A percentile compares a stretch with the other conserved stretches of the same genome.
Conservation (phyloP, 108 stramenopile species). For the Mayamaea pseudoterrestris region DNA sequence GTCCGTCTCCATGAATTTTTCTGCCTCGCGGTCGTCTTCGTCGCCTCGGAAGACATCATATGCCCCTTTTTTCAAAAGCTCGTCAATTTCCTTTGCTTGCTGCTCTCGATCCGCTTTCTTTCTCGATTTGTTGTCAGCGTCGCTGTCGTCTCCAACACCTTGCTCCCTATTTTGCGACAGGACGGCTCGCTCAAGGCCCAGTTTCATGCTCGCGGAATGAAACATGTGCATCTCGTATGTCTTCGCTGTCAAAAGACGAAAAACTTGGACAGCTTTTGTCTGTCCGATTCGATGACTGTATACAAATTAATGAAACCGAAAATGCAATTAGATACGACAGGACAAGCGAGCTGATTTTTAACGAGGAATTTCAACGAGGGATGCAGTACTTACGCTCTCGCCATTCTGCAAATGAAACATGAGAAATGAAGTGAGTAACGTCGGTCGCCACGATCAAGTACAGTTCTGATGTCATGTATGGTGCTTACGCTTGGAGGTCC, state of each 20-base stretch:
- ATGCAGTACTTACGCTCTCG: no score
- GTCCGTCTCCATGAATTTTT: constrained; percentile 81
- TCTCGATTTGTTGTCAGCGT: constrained; percentile 34
- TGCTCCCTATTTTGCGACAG: constrained; percentile 77
- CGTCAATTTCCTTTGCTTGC: constrained; percentile 75
- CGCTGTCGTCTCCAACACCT: constrained; percentile 24
- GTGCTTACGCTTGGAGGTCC: no score
- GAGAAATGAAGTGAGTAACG: no score
- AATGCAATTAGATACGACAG: no score
- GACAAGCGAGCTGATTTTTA: no score
- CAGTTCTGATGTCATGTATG: no score
- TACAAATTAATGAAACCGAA: no score
- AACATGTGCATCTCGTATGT: constrained; percentile 99
- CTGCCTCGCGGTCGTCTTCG: constrained; percentile 74
- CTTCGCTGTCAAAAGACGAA: constrained; percentile 82
- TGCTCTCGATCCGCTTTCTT: constrained; percentile 47
- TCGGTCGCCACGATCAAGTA: no score
- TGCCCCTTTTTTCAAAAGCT: constrained; percentile 71
- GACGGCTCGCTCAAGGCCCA: constrained; percentile 93
- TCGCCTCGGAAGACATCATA: constrained; percentile 76
- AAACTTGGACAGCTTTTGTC: constrained; percentile 67
- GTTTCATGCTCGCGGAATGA: constrained; percentile 89
- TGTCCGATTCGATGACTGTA: constrained; percentile 97
- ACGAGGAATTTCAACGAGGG: no score
- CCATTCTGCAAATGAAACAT: no score